A percentile compares a stretch with the other conserved stretches of the same genome.
Evolutionary conservation across 2,329 filamentous ascomycete genomes (phyloP).

Genomic region (Fusarium verrucosum): DNA sequence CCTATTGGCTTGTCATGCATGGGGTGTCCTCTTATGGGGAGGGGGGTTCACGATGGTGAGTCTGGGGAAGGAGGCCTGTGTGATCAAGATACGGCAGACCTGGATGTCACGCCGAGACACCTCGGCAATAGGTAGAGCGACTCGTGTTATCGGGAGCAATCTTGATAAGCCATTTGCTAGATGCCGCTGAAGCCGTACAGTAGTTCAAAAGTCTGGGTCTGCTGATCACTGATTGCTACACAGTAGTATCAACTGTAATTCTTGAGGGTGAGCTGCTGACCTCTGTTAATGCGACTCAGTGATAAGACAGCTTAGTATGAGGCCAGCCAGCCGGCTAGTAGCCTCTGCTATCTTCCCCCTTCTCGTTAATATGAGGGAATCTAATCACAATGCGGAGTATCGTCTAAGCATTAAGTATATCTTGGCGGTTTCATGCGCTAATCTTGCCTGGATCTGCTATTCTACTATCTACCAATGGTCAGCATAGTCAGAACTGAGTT

Average conservation of each 20-base stretch:
- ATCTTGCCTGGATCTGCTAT: slow-evolving; percentile 6
- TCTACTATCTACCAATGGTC: neutral
- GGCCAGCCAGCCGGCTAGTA: neutral
- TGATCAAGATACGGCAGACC: slow-evolving; percentile 15
- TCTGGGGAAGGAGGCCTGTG: slow-evolving; percentile 32
- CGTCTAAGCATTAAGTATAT: slow-evolving; percentile 10
- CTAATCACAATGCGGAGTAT: slow-evolving; percentile 4
- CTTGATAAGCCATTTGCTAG: slow-evolving; percentile 8
- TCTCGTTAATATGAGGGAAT: neutral
- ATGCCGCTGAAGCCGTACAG: slow-evolving; percentile 2
- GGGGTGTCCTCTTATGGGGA: neutral
- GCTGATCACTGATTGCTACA: slow-evolving; percentile 17
- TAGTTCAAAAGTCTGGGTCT: slow-evolving; percentile 3
- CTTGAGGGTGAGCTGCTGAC: slow-evolving; percentile 29
- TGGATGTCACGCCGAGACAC: slow-evolving; percentile 16
- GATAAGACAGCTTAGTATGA: slow-evolving; percentile 1
- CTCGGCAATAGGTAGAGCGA: slow-evolving; percentile 8
- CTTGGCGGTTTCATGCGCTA: slow-evolving; percentile 3
- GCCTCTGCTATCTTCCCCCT: neutral
- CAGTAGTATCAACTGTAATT: neutral
- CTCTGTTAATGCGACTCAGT: neutral
- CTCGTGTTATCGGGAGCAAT: slow-evolving; percentile 6
- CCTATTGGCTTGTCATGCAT: slow-evolving; percentile 18
- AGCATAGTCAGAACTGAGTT: neutral
- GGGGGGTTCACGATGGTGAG: neutral